Percentiles rank a stretch among this genome's conserved stretches.
Evolutionary conservation across 2,329 filamentous ascomycete species (phyloP).

Genomic region (Sporothrix luriei): DNA sequence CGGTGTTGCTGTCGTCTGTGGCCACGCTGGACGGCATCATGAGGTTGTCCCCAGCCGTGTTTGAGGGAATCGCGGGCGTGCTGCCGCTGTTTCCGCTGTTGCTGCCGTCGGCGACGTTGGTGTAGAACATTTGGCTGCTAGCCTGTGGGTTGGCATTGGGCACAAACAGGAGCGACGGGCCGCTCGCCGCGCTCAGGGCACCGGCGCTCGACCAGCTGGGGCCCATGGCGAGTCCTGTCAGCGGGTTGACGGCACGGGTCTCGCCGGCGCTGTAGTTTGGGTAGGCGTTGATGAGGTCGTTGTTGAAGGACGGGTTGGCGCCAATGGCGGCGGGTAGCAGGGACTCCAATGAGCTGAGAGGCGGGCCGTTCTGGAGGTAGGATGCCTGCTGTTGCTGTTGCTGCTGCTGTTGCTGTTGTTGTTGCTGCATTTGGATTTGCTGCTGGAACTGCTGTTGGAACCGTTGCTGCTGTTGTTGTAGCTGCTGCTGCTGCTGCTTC

Average conservation of each 20-base stretch:
- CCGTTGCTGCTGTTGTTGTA: not conserved
- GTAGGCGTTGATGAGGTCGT: not conserved
- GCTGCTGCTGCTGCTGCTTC: not conserved
- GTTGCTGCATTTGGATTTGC: not conserved
- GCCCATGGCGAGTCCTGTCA: conserved; percentile 8
- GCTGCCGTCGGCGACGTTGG: not conserved
- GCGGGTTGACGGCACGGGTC: conserved; percentile 6
- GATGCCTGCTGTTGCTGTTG: conserved; percentile 19
- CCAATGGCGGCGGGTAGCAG: not conserved
- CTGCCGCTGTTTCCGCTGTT: not conserved
- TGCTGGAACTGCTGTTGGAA: not conserved
- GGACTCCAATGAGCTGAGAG: not conserved
- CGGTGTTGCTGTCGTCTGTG: not conserved
- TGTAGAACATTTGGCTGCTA: conserved; percentile 23
- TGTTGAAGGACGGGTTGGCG: not conserved
- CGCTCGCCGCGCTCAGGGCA: not conserved
- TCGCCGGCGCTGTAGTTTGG: not conserved
- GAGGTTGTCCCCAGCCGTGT: not conserved
- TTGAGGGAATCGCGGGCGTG: not conserved
- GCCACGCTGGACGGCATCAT: conserved; percentile 5
- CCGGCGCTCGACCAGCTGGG: conserved; percentile 21
- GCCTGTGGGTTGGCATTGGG: conserved; percentile 12
- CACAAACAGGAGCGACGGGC: not conserved
- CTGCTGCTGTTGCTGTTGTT: not conserved
- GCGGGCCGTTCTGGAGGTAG: not conserved